Conservation (phyloP, 2,329 filamentous ascomycete genomes). For the Cryphonectria japonica region DNA sequence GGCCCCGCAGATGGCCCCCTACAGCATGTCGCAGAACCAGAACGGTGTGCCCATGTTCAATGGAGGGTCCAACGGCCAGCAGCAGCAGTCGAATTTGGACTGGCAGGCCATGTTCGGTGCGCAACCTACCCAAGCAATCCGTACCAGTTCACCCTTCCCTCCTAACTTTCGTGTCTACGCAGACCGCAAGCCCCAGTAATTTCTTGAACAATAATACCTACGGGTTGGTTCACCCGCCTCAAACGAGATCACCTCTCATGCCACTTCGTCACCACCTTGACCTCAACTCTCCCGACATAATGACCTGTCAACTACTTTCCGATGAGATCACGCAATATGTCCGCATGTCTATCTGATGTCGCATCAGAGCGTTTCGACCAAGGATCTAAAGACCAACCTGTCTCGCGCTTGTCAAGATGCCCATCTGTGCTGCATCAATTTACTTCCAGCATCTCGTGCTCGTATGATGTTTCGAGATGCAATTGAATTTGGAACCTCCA, state of each 20-base stretch:
- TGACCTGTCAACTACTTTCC: constrained; percentile 58
- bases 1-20: constrained; percentile 66
- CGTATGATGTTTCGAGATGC: neutral
- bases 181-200: constrained; percentile 66
- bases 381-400: constrained; percentile 37
- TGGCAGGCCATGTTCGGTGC: constrained; percentile 80
- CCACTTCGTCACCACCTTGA: constrained; percentile 51
- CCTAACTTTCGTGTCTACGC: constrained; percentile 70
- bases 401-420: neutral
- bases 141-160: constrained; percentile 62
- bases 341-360: constrained; percentile 55
- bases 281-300: constrained; percentile 49
- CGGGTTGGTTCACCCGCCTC: constrained; percentile 49
- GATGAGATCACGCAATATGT: constrained; percentile 61
- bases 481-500: neutral
- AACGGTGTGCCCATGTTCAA: constrained; percentile 67
- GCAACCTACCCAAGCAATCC: constrained; percentile 58
- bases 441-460: neutral
- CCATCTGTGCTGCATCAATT: neutral
- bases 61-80: constrained; percentile 58
- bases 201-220: constrained; percentile 55
- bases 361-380: constrained; percentile 43
- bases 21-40: constrained; percentile 65
- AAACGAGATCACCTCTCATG: constrained; percentile 47
- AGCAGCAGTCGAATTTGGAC: constrained; percentile 68